A percentile compares a stretch with the other conserved stretches of the same genome.
phyloP scores from a whole-genome alignment of 2,329 filamentous ascomycete genomes.

The Fusarium sp. region DNA sequence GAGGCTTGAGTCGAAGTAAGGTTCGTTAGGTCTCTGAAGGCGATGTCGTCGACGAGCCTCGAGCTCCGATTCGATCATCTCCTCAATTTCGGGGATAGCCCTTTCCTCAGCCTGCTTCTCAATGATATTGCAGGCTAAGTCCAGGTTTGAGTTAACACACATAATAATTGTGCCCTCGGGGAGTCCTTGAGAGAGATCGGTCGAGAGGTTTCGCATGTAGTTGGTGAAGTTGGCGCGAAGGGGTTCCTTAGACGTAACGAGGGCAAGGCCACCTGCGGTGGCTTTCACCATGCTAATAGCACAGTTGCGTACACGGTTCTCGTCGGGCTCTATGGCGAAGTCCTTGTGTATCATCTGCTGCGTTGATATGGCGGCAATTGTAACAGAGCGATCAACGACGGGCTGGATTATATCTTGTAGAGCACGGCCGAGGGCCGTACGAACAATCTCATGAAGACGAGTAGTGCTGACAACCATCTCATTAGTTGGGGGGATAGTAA shows the following conservation, averaged over 20 bases:
- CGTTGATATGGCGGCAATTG: conserved; percentile 96
- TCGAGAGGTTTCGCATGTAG: conserved; percentile 81
- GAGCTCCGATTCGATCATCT: conserved; percentile 85
- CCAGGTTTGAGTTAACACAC: conserved; percentile 98
- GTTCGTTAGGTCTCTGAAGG: conserved; percentile 78
- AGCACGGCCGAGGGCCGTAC: conserved; percentile 85
- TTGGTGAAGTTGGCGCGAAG: conserved; percentile 96
- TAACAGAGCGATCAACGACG: conserved; percentile 96
- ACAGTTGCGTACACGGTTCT: conserved; percentile 84
- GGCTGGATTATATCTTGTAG: conserved; percentile 97
- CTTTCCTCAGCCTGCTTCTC: conserved; percentile 96
- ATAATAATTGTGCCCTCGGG: conserved; percentile 96
- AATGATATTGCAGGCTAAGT: conserved; percentile 90
- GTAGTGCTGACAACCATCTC: conserved; percentile 79
- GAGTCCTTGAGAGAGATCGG: conserved; percentile 79
- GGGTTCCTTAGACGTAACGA: conserved; percentile 98
- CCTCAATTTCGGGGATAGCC: conserved; percentile 92
- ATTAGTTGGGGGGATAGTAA: conserved; percentile 83
- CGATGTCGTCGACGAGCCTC: conserved; percentile 81
- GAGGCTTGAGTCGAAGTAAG: conserved; percentile 82
- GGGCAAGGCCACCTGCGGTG: conserved; percentile 89
- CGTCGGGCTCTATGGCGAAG: conserved; percentile 91
- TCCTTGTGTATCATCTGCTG: conserved; percentile 96
- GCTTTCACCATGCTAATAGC: conserved; percentile 95
- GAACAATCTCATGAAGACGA: conserved; percentile 79